These are phyloP conservation scores for Cryptococcus maquisensis DNA, from an alignment of 1,284 basidiomycete species.

Conservation along the genomic window DNA sequence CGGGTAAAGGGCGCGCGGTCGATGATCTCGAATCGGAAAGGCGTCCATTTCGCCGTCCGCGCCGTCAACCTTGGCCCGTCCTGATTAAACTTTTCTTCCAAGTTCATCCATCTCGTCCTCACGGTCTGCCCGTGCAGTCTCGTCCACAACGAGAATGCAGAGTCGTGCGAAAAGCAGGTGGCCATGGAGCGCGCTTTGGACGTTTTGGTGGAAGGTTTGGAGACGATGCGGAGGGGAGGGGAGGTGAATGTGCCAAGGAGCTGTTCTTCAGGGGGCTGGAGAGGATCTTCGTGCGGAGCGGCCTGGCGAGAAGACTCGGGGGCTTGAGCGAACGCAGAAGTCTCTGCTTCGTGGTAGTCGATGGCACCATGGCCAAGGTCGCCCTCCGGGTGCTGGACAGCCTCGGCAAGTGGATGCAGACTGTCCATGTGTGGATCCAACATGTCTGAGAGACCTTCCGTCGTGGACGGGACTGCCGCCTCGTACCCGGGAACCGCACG, in stretches of 20 bases:
- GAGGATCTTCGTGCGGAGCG: neutral
- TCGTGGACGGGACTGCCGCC: neutral
- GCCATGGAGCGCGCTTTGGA: constrained; percentile 91
- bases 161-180: constrained; percentile 81
- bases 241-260: constrained; percentile 69
- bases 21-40: constrained; percentile 39
- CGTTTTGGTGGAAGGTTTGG: constrained; percentile 95
- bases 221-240: constrained; percentile 86
- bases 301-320: neutral
- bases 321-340: neutral
- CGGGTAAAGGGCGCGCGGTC: constrained; percentile 16
- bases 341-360: neutral
- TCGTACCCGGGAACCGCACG: neutral
- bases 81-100: constrained; percentile 51
- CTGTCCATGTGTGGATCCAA: constrained; percentile 7
- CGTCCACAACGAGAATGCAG: constrained; percentile 91
- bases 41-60: constrained; percentile 40
- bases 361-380: neutral
- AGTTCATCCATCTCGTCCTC: constrained; percentile 91
- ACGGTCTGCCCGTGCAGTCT: constrained; percentile 96
- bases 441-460: constrained; percentile 7
- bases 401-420: constrained; percentile 12
- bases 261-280: neutral
- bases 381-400: constrained; percentile 2
- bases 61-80: constrained; percentile 49